phyloP scores from a whole-genome alignment of 2,329 filamentous ascomycete genomes.

The Mycosphaerelloides madeirae region DNA sequence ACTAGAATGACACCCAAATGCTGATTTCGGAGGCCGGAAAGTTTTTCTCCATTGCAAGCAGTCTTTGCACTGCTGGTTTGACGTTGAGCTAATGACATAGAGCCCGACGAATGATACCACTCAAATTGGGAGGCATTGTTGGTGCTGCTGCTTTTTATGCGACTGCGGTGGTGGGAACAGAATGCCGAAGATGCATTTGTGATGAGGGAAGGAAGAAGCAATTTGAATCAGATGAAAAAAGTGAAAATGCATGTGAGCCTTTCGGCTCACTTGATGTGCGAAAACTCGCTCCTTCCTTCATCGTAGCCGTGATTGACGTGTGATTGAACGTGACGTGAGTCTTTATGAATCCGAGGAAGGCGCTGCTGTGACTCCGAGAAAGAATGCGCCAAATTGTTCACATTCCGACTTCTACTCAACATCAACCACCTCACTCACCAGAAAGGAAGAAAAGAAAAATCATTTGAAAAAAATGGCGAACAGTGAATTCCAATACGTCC shows the following conservation, averaged over 20 bases:
- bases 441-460: too few relatives aligned
- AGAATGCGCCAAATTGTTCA: not conserved
- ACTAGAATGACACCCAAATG: too few relatives aligned
- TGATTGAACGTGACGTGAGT: too few relatives aligned
- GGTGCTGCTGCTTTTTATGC: not conserved
- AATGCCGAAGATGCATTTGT: constrained; percentile 2
- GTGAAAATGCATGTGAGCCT: constrained; percentile 8
- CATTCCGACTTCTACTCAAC: not conserved
- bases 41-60: not conserved
- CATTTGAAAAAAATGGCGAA: constrained; percentile 44
- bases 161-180: not conserved
- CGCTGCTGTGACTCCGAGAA: too few relatives aligned
- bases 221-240: constrained; percentile 1
- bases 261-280: too few relatives aligned
- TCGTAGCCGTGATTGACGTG: not conserved
- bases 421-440: too few relatives aligned
- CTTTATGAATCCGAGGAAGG: too few relatives aligned
- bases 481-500: constrained; percentile 81
- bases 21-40: constrained; percentile 4
- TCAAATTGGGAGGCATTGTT: constrained; percentile 3
- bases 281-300: too few relatives aligned
- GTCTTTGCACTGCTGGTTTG: constrained; percentile 6
- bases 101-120: constrained; percentile 7
- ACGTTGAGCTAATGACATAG: constrained; percentile 8
- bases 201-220: constrained; percentile 2